Percentiles rank a stretch among this genome's conserved stretches.
Conservation (phyloP, 441 rosid genomes). For the Adansonia grandidieri region DNA sequence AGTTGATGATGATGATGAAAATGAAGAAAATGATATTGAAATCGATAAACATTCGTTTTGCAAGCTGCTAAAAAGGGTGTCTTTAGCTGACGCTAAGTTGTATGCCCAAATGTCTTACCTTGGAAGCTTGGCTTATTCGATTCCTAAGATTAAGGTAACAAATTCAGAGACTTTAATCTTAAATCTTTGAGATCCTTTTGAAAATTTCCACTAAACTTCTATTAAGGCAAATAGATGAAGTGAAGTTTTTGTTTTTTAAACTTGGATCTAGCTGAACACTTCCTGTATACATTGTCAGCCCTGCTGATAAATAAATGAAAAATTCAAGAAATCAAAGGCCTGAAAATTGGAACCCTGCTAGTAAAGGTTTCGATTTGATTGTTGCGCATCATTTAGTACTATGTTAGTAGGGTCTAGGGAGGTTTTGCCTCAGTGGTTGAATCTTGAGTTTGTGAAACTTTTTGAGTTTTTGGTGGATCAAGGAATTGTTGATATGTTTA, state of each 20-base stretch:
- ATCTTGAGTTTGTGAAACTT: not conserved
- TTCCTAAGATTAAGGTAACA: constrained; percentile 72
- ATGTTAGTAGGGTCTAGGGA: too few species aligned
- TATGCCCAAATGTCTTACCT: constrained; percentile 80
- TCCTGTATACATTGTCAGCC: too few species aligned
- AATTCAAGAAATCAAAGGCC: too few species aligned
- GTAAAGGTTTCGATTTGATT: too few species aligned
- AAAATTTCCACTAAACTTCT: not conserved
- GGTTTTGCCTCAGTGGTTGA: too few species aligned
- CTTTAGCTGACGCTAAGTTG: constrained; percentile 71
- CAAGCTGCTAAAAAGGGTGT: constrained; percentile 61
- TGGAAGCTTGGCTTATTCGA: constrained; percentile 79
- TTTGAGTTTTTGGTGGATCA: not conserved
- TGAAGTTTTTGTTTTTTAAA: too few species aligned
- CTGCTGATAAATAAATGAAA: too few species aligned
- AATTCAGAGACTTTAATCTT: not conserved
- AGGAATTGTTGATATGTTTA: not conserved
- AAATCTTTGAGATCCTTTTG: not conserved
- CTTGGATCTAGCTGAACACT: too few species aligned
- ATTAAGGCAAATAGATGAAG: too few species aligned
- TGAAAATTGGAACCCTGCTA: too few species aligned
- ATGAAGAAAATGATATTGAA: constrained; percentile 34
- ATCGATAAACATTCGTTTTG: constrained; percentile 76
- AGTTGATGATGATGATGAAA: constrained; percentile 43
- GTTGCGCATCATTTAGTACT: too few species aligned